Conservation (phyloP, 225 moss, liverwort and hornwort species). For the Pseudoscleropodium purum region DNA sequence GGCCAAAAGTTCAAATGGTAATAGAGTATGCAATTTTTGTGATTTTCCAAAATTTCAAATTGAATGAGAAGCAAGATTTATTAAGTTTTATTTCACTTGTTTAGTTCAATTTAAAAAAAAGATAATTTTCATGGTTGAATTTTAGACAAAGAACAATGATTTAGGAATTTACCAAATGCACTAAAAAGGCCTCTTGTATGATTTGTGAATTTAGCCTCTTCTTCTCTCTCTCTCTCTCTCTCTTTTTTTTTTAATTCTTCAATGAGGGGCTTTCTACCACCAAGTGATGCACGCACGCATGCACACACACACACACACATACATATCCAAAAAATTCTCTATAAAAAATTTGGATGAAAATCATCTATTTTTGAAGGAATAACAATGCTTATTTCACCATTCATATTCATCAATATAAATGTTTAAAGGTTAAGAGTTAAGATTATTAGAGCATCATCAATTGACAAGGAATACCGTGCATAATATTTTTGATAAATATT, state of each 20-base stretch:
- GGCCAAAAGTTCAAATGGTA: not conserved
- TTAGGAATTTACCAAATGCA: not conserved
- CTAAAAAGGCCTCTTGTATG: not conserved
- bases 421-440: accelerated
- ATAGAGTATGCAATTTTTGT: not conserved
- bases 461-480: accelerated
- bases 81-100: not conserved
- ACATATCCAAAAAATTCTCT: not conserved
- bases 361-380: not conserved
- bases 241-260: too few relatives aligned
- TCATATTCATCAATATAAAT: accelerated
- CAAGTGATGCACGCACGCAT: not conserved
- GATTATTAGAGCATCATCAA: not conserved
- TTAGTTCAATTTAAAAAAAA: not conserved
- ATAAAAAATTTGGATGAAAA: not conserved
- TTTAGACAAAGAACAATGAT: accelerated
- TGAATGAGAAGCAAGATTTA: not conserved
- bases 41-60: not conserved
- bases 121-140: not conserved
- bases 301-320: too few relatives aligned
- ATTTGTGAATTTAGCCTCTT: not conserved
- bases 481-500: not conserved
- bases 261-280: not conserved
- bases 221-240: too few relatives aligned
- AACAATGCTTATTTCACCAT: not conserved